phyloP scores from a whole-genome alignment of 1,284 basidiomycete genomes.

The Microbotryum saponariae region DNA sequence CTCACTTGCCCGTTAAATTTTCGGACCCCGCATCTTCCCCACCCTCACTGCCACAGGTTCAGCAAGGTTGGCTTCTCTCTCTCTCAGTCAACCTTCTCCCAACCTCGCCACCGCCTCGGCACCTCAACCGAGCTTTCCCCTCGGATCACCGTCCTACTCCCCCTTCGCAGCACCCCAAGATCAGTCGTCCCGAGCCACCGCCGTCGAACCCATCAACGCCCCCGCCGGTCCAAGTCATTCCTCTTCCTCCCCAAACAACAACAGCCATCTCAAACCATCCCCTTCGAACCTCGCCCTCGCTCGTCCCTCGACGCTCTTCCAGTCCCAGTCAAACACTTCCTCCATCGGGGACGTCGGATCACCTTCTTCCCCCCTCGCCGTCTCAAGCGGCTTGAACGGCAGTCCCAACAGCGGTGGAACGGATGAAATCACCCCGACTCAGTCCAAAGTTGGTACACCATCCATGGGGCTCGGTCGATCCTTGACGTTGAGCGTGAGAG shows the following conservation, averaged over 20 bases:
- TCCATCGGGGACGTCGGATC: not conserved
- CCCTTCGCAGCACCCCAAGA: not conserved
- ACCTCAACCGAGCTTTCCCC: constrained; percentile 1
- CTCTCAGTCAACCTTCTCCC: constrained; percentile 13
- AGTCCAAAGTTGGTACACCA: constrained; percentile 12
- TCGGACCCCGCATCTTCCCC: not conserved
- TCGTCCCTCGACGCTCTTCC: constrained; percentile 1
- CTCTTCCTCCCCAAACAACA: not conserved
- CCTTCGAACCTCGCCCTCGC: constrained; percentile 9
- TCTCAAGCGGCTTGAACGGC: not conserved
- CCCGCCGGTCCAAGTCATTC: not conserved
- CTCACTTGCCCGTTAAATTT: not conserved
- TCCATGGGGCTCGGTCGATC: not conserved
- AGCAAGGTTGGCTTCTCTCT: constrained; percentile 17
- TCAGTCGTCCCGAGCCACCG: not conserved
- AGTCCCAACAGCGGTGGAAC: not conserved
- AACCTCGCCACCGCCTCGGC: not conserved
- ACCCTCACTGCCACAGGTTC: constrained; percentile 10
- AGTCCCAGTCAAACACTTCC: not conserved
- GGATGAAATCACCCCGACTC: constrained; percentile 17
- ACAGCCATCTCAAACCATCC: not conserved
- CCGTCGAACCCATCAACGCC: not conserved
- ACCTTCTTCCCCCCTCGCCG: not conserved
- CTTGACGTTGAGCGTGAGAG: not conserved
- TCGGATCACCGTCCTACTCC: not conserved